These are phyloP conservation scores for Lasiodiplodia sp. DNA, from an alignment of 2,329 filamentous ascomycete species.

Conservation along the genomic window DNA sequence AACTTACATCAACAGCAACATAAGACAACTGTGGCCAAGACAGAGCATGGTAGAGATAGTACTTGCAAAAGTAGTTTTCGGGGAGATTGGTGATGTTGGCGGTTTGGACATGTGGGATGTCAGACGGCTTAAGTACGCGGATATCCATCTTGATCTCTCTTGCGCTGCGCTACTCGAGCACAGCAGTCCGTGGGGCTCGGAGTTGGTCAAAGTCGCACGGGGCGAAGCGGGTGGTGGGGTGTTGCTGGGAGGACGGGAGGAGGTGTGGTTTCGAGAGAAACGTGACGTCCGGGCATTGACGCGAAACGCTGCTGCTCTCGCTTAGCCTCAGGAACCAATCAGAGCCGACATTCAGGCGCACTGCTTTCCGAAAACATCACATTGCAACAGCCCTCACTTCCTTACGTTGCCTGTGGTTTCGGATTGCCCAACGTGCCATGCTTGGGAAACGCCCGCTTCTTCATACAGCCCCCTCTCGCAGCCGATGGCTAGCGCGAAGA, in stretches of 20 bases:
- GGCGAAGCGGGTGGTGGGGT: constrained; percentile 8
- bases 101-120: constrained; percentile 93
- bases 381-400: background rate
- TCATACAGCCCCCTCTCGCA: too few relatives aligned
- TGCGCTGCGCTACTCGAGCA: background rate
- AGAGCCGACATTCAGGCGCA: background rate
- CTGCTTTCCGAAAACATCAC: constrained; percentile 7
- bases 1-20: constrained; percentile 81
- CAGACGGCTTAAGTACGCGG: constrained; percentile 80
- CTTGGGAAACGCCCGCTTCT: background rate
- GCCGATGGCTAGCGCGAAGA: too few relatives aligned
- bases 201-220: background rate
- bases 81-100: constrained; percentile 99
- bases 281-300: constrained; percentile 15
- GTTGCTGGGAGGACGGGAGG: background rate
- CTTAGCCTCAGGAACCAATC: constrained; percentile 18
- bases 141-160: constrained; percentile 74
- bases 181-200: background rate
- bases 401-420: background rate
- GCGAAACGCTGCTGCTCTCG: constrained; percentile 13
- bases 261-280: constrained; percentile 8
- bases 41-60: constrained; percentile 98
- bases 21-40: constrained; percentile 98
- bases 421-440: background rate
- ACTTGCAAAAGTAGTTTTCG: constrained; percentile 99